Conservation (phyloP, 371 early-diverging fungal genomes). For the Mortierella sp. region DNA sequence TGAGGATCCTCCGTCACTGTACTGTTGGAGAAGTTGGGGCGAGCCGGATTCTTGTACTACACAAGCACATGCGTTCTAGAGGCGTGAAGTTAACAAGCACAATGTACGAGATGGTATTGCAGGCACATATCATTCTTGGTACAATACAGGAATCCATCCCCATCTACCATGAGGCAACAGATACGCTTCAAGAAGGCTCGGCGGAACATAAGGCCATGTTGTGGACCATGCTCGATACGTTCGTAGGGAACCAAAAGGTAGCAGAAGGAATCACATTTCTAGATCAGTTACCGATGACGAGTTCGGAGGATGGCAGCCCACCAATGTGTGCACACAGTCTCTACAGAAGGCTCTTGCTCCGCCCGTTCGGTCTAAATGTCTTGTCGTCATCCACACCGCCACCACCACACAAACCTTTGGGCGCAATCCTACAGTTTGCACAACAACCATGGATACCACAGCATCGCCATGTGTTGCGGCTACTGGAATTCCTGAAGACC, state of each 20-base stretch:
- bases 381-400: not conserved
- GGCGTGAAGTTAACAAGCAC: conserved; percentile 11
- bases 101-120: conserved; percentile 13
- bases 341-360: conserved; percentile 11
- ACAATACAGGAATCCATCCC: conserved; percentile 6
- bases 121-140: conserved; percentile 26
- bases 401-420: not conserved
- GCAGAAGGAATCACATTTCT: conserved; percentile 32
- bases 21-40: conserved; percentile 3
- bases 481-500: not conserved
- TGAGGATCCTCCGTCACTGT: conserved; percentile 23
- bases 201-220: conserved; percentile 19
- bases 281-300: conserved; percentile 12
- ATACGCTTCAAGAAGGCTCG: not conserved
- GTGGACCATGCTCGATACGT: conserved; percentile 31
- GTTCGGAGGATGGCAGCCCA: not conserved
- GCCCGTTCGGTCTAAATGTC: no score
- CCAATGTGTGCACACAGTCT: conserved; percentile 6
- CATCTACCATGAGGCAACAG: conserved; percentile 2
- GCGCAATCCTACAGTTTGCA: not conserved
- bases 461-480: not conserved
- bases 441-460: not conserved
- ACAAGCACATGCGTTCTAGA: conserved; percentile 1
- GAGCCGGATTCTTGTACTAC: conserved; percentile 10
- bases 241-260: conserved; percentile 10